Evolutionary conservation across 1,139 yeast genomes (phyloP), one percentile per base, ranked within the genome.

Genomic region (Hyphopichia pseudoburtonii): DNA sequence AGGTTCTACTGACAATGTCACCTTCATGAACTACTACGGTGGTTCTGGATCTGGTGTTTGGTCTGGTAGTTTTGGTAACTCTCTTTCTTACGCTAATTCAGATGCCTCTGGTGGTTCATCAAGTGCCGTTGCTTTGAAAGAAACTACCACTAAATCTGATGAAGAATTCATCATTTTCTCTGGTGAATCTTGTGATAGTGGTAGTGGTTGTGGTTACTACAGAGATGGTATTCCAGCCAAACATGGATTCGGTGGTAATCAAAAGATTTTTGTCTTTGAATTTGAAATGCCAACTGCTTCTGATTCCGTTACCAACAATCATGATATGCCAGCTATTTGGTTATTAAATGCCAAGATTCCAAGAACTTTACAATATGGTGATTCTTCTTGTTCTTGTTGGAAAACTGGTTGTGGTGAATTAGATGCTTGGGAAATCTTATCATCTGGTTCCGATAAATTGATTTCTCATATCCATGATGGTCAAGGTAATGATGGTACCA

Each of bases 11-110:
- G 70, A 76, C 50, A 89, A 89, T 60, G 73, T 84, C 51, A 82
- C 82, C 29, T 90, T 92, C 77, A 72, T 90, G 70, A 92, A 90
- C 78, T 78, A 83, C 60, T 71, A 75, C 50, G 97, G 97, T 60
- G 95, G 90, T 48, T 64, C 78, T 28, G 88, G 87, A 38, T 85
- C 95, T 15, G 96, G 96, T 66, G 76, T 75, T 33, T 88, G 87
- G 83, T 86, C 92, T 33, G 55, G 80, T 28, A 73, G 84, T 58
- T 88, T 87, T 64, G 98, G 98, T 62, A 85, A 85, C 78, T 92
- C 97, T 34, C 74, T 92, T 46, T 86, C 97, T 5, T 92, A 75
- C 64, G 82, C 86, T 45, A 85, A 78, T 47, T 49, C 82, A 12
- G 89, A 89, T 54, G 96, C 95, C 62, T 66, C 74, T 33, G 73